Conservation (phyloP, 495 filamentous ascomycete genomes). For the Daldinia decipiens region DNA sequence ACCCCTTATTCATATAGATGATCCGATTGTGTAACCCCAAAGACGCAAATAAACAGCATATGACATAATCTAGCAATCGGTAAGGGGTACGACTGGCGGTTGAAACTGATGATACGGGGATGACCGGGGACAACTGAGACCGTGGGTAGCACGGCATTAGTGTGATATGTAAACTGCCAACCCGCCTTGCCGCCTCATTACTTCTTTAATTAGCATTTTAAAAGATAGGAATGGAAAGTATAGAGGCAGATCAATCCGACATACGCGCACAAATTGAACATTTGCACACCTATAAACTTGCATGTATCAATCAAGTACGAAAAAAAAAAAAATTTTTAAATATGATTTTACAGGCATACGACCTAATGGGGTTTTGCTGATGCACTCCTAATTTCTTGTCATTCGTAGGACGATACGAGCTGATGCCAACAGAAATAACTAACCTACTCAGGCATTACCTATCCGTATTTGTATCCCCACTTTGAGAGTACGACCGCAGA, state of each 20-base stretch:
- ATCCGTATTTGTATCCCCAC: conserved; percentile 31
- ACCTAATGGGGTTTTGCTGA: conserved; percentile 3
- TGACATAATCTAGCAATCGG: conserved; percentile 19
- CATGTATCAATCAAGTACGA: not conserved
- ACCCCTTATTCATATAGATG: not conserved
- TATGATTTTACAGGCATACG: not conserved
- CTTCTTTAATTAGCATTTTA: conserved; percentile 1
- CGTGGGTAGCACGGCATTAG: conserved; percentile 22
- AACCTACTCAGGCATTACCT: conserved; percentile 19
- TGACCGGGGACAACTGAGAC: conserved; percentile 8
- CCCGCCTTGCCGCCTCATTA: conserved; percentile 11
- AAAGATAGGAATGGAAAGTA: not conserved
- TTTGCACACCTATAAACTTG: not conserved
- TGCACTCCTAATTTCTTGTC: not conserved
- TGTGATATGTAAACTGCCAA: not conserved
- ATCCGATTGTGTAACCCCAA: not conserved
- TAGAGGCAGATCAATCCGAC: not conserved
- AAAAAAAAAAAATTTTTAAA: too few relatives aligned
- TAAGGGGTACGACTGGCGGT: not conserved
- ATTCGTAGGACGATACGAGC: conserved; percentile 21
- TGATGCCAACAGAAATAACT: conserved; percentile 19
- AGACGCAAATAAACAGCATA: conserved; percentile 9
- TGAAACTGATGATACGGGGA: not conserved
- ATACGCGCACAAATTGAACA: not conserved
- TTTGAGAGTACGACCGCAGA: conserved; percentile 10